phyloP scores from a whole-genome alignment of 495 filamentous ascomycete genomes.

The Polyplosphaeria fusca region DNA sequence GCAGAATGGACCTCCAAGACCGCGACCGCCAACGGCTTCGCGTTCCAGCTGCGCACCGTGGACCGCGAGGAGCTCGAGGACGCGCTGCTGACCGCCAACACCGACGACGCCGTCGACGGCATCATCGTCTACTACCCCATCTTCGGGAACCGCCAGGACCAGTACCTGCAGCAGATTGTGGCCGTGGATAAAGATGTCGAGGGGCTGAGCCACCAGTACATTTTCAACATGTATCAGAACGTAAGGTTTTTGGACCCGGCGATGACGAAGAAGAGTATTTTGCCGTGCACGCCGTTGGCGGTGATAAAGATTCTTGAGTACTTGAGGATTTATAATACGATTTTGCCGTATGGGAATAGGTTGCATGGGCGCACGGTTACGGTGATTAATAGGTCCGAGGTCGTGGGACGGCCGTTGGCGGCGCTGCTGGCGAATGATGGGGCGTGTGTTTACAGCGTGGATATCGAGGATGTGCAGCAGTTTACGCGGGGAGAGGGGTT shows the following conservation, averaged over 20 bases:
- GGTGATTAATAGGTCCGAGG: slow-evolving; percentile 91
- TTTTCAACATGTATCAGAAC: slow-evolving; percentile 99
- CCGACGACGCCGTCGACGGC: slow-evolving; percentile 73
- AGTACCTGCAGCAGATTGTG: slow-evolving; percentile 94
- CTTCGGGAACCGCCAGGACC: slow-evolving; percentile 82
- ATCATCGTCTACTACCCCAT: slow-evolving; percentile 99
- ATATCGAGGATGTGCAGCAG: slow-evolving; percentile 86
- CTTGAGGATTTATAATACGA: slow-evolving; percentile 93
- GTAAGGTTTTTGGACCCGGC: slow-evolving; percentile 82
- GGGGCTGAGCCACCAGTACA: slow-evolving; percentile 86
- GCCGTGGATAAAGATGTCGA: slow-evolving; percentile 90
- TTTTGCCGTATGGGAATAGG: slow-evolving; percentile 88
- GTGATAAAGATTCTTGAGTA: slow-evolving; percentile 95
- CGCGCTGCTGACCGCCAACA: slow-evolving; percentile 75
- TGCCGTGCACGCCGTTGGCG: slow-evolving; percentile 93
- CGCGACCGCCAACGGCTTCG: slow-evolving; percentile 87
- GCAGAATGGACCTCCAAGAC: slow-evolving; percentile 97
- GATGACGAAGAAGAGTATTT: slow-evolving; percentile 79
- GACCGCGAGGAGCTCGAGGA: slow-evolving; percentile 86
- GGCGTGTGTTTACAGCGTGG: slow-evolving; percentile 89
- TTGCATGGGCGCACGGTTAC: slow-evolving; percentile 89
- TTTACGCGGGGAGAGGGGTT: slow-evolving; percentile 86
- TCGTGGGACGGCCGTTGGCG: slow-evolving; percentile 90
- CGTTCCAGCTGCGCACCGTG: slow-evolving; percentile 76
- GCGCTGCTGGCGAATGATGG: slow-evolving; percentile 95